Conservation (phyloP, 805 yeast species). For the Yarrowia sp. region DNA sequence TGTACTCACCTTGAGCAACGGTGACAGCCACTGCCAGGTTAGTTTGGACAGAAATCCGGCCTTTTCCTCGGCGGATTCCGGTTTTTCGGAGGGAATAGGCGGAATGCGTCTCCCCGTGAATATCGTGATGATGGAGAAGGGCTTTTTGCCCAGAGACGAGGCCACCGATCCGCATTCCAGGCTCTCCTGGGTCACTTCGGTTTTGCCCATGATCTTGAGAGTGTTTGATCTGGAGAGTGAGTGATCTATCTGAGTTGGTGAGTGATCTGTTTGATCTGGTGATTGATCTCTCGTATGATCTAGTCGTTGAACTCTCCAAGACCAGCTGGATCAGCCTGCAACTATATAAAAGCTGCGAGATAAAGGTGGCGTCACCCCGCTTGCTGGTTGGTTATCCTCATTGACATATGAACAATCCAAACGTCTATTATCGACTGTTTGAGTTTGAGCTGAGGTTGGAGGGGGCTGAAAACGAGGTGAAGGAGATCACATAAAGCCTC, state of each 20-base stretch:
- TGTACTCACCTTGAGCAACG: conserved; percentile 27
- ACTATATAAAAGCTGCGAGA: conserved; percentile 6
- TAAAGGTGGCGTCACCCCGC: conserved; percentile 9
- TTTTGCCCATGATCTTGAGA: conserved; percentile 1
- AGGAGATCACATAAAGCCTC: too few relatives aligned
- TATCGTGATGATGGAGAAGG: conserved; percentile 14
- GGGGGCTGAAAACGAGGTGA: too few relatives aligned
- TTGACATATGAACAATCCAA: neutral
- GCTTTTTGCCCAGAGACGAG: conserved; percentile 7
- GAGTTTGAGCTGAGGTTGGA: neutral
- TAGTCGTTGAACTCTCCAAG: neutral
- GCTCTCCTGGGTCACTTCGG: neutral
- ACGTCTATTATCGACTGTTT: neutral
- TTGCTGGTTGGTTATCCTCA: conserved; percentile 12
- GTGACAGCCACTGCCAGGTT: conserved; percentile 36
- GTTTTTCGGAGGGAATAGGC: conserved; percentile 21
- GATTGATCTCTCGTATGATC: neutral
- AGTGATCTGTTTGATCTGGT: neutral
- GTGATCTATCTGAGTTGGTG: neutral
- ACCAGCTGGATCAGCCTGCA: neutral
- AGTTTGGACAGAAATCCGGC: conserved; percentile 18
- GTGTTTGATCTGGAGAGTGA: neutral
- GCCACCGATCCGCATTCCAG: conserved; percentile 11
- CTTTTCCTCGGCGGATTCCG: conserved; percentile 22
- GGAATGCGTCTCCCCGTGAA: conserved; percentile 36